Base-by-base conservation (phyloP, 306 rosid species). In the Phaseolus lunatus region DNA sequence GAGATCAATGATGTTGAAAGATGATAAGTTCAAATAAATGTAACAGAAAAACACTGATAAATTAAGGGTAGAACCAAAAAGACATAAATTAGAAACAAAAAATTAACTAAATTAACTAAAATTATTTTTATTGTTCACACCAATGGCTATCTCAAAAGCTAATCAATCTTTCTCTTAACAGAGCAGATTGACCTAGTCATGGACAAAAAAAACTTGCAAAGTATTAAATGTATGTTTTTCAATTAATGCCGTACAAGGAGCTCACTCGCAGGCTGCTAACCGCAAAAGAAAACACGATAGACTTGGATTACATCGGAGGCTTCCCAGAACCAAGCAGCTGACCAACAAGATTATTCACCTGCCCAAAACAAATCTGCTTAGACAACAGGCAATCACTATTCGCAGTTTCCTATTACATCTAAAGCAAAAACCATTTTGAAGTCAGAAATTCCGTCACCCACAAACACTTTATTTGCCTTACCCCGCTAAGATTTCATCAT, bases 311-410 rank as follows among this genome's bases (percentile, higher is more conserved):
- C 93, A 92, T 83, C 13, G 86, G 87, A 53, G 95, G 97, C 80
- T 52, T 78, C 71, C 97, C 96, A 31, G 96, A 77, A 78, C 96
- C 97, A 54, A 92, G 97, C 35, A 92, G 81, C 87, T 92, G 96
- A 14, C 97, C 97, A 12, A 92, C 57, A 66, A 92, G 85, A 86
- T 90, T 92, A 61, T 93, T 92, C 87, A 92, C 97, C 97, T 92
- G 84, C 22, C 48, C 78, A 52, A 16, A 68, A 26, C 56, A 68
- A 56, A 35, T 0, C 3, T 9, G 10, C 18, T 78, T 39, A 82
- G 79, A 57, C 39, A 52, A 31, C n/a, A 43, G 18, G 27, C 20
- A 24, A 64, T 14, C 15, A 65, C 12, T 66, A 64, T 27, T n/a
- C 20, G 69, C 56, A 65, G 22, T 29, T 9, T 18, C 45, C 33